Evolutionary conservation across 2,329 filamentous ascomycete species (phyloP).

Genomic region (Plenodomus lindquistii): DNA sequence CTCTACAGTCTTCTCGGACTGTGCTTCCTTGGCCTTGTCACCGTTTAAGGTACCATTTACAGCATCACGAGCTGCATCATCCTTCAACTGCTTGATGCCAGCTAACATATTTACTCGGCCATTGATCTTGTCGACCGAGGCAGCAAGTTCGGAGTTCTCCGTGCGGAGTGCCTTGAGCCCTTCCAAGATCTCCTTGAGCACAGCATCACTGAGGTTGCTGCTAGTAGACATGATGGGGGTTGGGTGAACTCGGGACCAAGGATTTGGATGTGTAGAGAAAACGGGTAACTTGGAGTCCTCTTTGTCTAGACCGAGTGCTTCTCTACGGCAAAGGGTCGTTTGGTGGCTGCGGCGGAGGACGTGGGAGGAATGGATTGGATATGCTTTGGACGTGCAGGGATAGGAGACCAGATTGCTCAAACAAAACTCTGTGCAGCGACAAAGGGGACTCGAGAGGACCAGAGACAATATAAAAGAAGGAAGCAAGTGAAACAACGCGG

Average conservation of each 20-base stretch:
- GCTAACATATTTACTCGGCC: constrained; percentile 64
- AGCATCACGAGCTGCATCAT: constrained; percentile 48
- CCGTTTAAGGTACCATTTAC: constrained; percentile 21
- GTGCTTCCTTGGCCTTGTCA: constrained; percentile 39
- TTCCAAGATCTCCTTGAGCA: constrained; percentile 60
- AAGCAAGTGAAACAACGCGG: constrained; percentile 15
- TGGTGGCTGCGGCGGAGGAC: neutral
- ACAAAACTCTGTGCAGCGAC: constrained; percentile 10
- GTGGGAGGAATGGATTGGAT: constrained; percentile 27
- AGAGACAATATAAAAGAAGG: constrained; percentile 12
- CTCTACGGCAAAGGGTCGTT: constrained; percentile 14
- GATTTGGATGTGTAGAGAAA: neutral
- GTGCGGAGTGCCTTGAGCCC: constrained; percentile 59
- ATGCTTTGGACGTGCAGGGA: neutral
- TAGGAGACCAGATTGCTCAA: constrained; percentile 8
- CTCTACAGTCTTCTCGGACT: constrained; percentile 41
- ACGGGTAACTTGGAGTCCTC: neutral
- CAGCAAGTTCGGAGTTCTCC: constrained; percentile 60
- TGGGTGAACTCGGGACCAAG: constrained; percentile 1
- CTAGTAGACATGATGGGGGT: constrained; percentile 34
- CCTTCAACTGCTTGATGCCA: constrained; percentile 61
- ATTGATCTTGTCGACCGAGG: constrained; percentile 63
- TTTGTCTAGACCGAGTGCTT: constrained; percentile 9
- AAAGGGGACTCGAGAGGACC: constrained; percentile 13
- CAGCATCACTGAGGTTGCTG: constrained; percentile 37